Base-by-base conservation (phyloP, 768 basidiomycete genomes). In the Kwoniella dejecticola region DNA sequence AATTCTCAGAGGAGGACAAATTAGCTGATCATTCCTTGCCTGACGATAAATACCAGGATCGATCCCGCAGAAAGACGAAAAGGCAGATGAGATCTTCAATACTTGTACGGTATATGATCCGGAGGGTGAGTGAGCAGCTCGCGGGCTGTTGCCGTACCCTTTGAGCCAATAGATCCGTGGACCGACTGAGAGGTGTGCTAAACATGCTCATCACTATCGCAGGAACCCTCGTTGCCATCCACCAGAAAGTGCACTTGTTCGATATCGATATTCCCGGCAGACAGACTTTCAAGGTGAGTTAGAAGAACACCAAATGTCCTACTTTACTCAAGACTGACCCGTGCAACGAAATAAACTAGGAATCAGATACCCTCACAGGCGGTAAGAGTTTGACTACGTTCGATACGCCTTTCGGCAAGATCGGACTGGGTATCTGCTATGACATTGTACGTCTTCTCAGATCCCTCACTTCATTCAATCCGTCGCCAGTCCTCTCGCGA, bases 361-460 rank as follows among this genome's bases (percentile, higher is more conserved):
- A 67, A 61, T 68, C 64, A 75, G 89, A 92, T 76, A 89, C 87
- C 1, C 80, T 95, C 49, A 90, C 87, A 0, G 89, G 86, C 11
- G 96, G 96, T 4, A 84, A 78, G 6, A 82, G 82, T 1, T 76
- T 87, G 57, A 93, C 88, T 66, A 87, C 84, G 52, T 91, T 99
- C 73, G 91, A 95, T 66, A 94, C 96, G 2, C 90, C 89, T n/a
- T 97, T 96, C 76, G 96, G 93, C n/a, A 88, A 91, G 54, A 87
- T 99, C 64, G 96, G 95, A 8, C 82, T 98, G 23, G 95, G 93
- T 0, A 92, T 99, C 62, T 99, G 95, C 78, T 98, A 97, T 74
- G 95, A 98, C 74, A 84, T 97, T 52, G 74, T 76, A 38, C 57
- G 73, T 63, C 8, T 24, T 21, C 6, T 11, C 41, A 8, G 13